phyloP scores from a whole-genome alignment of 495 filamentous ascomycete genomes.

The Xylaria cubensis region DNA sequence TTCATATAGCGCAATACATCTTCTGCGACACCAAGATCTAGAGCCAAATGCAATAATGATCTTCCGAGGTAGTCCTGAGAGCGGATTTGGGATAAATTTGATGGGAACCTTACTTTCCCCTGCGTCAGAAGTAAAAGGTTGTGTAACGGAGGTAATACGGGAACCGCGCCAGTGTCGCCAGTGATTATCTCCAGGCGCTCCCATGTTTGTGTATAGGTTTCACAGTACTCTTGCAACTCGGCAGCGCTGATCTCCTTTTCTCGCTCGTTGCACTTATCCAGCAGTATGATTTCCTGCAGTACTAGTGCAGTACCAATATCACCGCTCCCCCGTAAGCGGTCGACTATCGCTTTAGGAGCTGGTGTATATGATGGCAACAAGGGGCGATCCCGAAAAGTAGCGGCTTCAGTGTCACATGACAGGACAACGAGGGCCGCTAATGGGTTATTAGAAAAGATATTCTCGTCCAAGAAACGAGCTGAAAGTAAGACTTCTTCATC shows the following conservation, averaged over 20 bases:
- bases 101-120: neutral
- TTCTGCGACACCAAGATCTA: neutral
- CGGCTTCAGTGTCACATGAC: neutral
- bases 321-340: neutral
- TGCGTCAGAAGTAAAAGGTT: neutral
- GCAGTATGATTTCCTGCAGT: neutral
- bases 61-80: neutral
- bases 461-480: neutral
- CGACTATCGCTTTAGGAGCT: neutral
- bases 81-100: too few relatives aligned
- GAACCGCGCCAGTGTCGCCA: neutral
- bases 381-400: neutral
- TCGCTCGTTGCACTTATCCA: neutral
- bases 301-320: conserved; percentile 10
- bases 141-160: conserved; percentile 1
- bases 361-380: neutral
- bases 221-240: neutral
- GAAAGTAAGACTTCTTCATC: neutral
- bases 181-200: neutral
- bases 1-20: neutral
- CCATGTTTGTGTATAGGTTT: neutral
- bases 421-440: neutral
- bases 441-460: neutral
- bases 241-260: neutral
- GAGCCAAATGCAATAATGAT: conserved; percentile 5